A percentile compares a stretch with the other conserved stretches of the same genome.
phyloP scores from a whole-genome alignment of 306 rosid species.

The Mucuna pruriens region DNA sequence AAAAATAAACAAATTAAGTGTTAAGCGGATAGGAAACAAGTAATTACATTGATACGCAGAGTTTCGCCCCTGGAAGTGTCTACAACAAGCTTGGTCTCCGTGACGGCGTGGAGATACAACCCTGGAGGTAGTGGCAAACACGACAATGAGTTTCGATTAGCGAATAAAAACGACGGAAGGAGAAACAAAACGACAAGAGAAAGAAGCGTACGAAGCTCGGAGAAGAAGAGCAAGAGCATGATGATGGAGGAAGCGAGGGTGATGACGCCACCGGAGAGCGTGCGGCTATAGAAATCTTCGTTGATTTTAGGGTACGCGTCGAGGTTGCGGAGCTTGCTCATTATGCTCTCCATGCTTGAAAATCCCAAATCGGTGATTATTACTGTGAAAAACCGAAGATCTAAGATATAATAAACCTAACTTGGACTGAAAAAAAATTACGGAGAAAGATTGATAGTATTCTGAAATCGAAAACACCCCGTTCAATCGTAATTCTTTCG shows the following conservation, averaged over 20 bases:
- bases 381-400: constrained; percentile 3
- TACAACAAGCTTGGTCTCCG: constrained; percentile 87
- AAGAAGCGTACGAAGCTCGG: constrained; percentile 79
- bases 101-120: constrained; percentile 84
- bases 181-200: background rate
- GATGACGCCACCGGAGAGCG: constrained; percentile 96
- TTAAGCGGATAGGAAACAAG: background rate
- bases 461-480: constrained; percentile 41
- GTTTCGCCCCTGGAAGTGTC: constrained; percentile 99
- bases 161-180: background rate
- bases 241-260: constrained; percentile 84
- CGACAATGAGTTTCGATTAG: background rate
- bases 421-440: background rate
- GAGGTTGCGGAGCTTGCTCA: constrained; percentile 84
- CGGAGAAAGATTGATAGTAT: background rate
- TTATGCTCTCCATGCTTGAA: constrained; percentile 65
- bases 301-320: constrained; percentile 98
- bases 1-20: background rate
- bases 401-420: constrained; percentile 15
- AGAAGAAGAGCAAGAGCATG: constrained; percentile 89
- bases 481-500: constrained; percentile 24
- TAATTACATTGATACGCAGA: constrained; percentile 87
- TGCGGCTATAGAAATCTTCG: constrained; percentile 95
- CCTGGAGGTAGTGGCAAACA: constrained; percentile 53
- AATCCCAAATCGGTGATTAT: constrained; percentile 7